Evolutionary conservation across 1,284 basidiomycete species (phyloP).

Genomic region (Apiotrichum veenhuisii): DNA sequence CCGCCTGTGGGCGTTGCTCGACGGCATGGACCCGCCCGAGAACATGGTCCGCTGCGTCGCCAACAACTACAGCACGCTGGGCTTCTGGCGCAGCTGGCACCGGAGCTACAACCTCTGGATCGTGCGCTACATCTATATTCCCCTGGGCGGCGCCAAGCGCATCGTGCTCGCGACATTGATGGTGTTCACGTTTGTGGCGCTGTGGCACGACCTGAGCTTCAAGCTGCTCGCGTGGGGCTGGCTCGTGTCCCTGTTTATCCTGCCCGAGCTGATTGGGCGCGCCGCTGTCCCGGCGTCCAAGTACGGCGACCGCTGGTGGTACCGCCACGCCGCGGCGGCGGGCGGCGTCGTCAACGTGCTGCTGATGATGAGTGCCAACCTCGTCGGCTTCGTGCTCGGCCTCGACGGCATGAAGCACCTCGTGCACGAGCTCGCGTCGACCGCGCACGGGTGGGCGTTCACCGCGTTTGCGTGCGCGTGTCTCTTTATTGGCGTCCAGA

Average conservation of each 20-base stretch:
- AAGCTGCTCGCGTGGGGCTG: conserved; percentile 92
- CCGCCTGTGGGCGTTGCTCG: conserved; percentile 85
- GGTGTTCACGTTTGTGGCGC: conserved; percentile 95
- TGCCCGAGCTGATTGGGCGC: conserved; percentile 73
- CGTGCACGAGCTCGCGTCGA: conserved; percentile 62
- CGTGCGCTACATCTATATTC: conserved; percentile 92
- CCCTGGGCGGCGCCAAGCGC: conserved; percentile 71
- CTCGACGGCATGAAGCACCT: conserved; percentile 76
- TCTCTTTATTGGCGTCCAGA: conserved; percentile 77
- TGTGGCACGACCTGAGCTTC: conserved; percentile 95
- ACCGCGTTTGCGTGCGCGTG: conserved; percentile 60
- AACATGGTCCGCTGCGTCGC: conserved; percentile 98
- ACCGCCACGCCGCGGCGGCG: conserved; percentile 75
- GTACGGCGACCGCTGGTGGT: conserved; percentile 72
- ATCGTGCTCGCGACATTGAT: conserved; percentile 66
- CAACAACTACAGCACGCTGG: conserved; percentile 93
- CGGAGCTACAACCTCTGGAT: conserved; percentile 96
- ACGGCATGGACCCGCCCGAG: conserved; percentile 90
- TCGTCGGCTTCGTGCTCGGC: conserved; percentile 93
- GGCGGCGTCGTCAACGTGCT: conserved; percentile 84
- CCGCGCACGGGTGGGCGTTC: conserved; percentile 58
- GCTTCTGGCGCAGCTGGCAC: conserved; percentile 97
- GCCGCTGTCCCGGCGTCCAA: conserved; percentile 61
- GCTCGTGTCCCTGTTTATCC: conserved; percentile 85
- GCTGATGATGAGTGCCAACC: conserved; percentile 89